Base-by-base conservation (phyloP, 23 red algal genomes). In the Agarophyton chilense region DNA sequence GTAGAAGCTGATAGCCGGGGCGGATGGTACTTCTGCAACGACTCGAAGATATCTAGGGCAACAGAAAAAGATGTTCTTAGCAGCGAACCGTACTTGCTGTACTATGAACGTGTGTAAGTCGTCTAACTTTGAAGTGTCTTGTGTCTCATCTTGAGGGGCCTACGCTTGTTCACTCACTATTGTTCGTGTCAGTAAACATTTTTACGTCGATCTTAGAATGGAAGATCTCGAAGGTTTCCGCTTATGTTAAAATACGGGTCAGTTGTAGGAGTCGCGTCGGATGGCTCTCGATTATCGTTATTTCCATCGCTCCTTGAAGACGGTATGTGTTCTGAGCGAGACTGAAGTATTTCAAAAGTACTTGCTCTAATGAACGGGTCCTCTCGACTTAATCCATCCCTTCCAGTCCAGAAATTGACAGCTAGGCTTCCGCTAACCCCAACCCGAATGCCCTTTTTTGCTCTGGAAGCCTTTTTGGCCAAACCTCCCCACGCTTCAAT, bases 21-120 rank as follows among this genome's bases (percentile, higher is more conserved):
- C 17, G 70, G 66, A 24, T 95, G 93, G 93, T 95, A 77, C 63
- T 95, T 76, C 70, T 95, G 93, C 77, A 95, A 82, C 81, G 93
- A 95, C 78, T 78, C 82, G 9, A 80, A 78, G 58, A 76, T 95
- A 29, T 75, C 62, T 31, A 61, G 71, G 38, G 61, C 90, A 51
- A 45, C 52, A 26, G 79, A 86, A 67, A 84, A 86, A 53, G 90
- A 93, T 45, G 90, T 93, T 31, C 80, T 93, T 29, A 21, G 28
- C 19, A 89, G 83, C 53, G 93, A 95, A 65, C 84, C 93, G 32
- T 95, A 90, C 75, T 52, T 95, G 49, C 78, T 95, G 1, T 95
- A 85, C 71, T 95, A 95, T 24, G 86, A 90, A 54, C 72, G 86
- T 14, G 53, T 75, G 35, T 58, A 34, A 78, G 6, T n/a, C 32